Conservation (phyloP, 2,329 filamentous ascomycete species). For the Ilyonectria sp. region DNA sequence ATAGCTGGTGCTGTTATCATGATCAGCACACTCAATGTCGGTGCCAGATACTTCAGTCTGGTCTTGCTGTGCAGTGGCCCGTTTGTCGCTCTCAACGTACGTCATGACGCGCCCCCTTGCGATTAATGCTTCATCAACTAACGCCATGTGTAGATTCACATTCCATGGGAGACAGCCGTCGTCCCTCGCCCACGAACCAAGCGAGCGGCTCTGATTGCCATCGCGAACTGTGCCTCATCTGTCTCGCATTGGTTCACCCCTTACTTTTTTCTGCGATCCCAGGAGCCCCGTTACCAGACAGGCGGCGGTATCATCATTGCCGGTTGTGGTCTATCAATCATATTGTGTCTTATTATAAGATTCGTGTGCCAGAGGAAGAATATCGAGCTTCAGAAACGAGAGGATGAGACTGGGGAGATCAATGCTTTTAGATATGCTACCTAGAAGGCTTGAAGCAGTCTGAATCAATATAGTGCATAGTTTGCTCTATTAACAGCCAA, state of each 20-base stretch:
- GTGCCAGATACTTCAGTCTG: conserved; percentile 59
- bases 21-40: conserved; percentile 58
- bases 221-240: conserved; percentile 56
- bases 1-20: conserved; percentile 58
- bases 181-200: conserved; percentile 57
- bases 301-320: conserved; percentile 44
- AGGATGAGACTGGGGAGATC: too few relatives aligned
- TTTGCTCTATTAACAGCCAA: too few relatives aligned
- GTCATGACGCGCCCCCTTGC: not conserved
- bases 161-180: conserved; percentile 57
- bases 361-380: too few relatives aligned
- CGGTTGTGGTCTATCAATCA: conserved; percentile 34
- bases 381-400: too few relatives aligned
- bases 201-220: conserved; percentile 57
- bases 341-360: too few relatives aligned
- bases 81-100: conserved; percentile 53
- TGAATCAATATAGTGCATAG: too few relatives aligned
- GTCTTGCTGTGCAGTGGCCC: conserved; percentile 57
- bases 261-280: conserved; percentile 51
- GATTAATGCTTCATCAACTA: not conserved
- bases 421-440: too few relatives aligned
- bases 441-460: too few relatives aligned
- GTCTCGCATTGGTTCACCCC: conserved; percentile 58
- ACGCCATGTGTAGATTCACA: conserved; percentile 44
- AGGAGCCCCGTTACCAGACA: conserved; percentile 47